Evolutionary conservation across 768 basidiomycete genomes (phyloP).

Genomic region (Boletus tomentosulus): DNA sequence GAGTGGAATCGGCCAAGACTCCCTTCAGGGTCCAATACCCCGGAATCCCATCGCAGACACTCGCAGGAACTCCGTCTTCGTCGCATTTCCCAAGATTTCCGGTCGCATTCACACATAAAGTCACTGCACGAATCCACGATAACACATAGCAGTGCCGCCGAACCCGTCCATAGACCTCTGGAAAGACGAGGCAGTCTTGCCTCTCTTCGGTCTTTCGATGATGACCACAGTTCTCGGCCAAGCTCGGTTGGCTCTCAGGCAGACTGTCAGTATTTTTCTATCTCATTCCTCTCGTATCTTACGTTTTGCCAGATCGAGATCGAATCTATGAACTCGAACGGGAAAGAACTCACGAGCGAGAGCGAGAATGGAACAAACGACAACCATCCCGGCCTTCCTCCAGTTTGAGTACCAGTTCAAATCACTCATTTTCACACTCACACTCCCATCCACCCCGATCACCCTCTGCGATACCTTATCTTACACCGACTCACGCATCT

Average conservation of each 20-base stretch:
- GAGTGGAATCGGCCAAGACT: conserved; percentile 42
- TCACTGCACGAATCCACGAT: conserved; percentile 12
- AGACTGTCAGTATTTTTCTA: conserved; percentile 41
- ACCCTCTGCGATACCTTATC: conserved; percentile 36
- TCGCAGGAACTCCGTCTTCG: conserved; percentile 24
- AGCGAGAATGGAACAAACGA: conserved; percentile 54
- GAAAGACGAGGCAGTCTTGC: conserved; percentile 35
- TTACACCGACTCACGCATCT: conserved; percentile 28
- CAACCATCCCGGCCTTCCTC: conserved; percentile 41
- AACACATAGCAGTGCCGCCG: conserved; percentile 7
- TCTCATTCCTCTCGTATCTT: background rate
- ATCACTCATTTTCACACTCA: conserved; percentile 31
- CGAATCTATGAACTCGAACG: conserved; percentile 38
- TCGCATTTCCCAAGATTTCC: conserved; percentile 28
- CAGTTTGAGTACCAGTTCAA: conserved; percentile 38
- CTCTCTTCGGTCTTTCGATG: conserved; percentile 42
- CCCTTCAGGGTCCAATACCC: conserved; percentile 22
- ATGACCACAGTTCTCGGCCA: conserved; percentile 37
- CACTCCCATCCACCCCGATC: conserved; percentile 38
- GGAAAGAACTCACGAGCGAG: conserved; percentile 46
- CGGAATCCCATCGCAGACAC: conserved; percentile 24
- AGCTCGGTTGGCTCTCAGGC: conserved; percentile 47
- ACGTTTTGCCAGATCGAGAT: conserved; percentile 40
- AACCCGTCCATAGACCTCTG: conserved; percentile 6
- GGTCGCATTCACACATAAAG: conserved; percentile 22